Evolutionary conservation across 2,329 filamentous ascomycete genomes (phyloP), one percentile per base, ranked within the genome.

Genomic region (Orbilia ellipsospora): DNA sequence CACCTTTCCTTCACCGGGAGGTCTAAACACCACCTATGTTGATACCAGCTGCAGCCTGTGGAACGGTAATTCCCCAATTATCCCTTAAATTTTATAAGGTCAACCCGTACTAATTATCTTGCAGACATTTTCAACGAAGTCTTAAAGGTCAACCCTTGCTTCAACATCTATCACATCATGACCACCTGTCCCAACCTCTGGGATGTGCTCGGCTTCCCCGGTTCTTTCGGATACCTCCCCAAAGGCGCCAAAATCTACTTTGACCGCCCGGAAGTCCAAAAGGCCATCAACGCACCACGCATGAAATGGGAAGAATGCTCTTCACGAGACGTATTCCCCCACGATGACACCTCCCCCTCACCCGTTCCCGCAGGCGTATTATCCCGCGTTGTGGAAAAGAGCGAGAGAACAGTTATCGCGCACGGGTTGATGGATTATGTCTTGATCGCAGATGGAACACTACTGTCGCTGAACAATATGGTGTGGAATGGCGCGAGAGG

Each of bases 401-500:
- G 90, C 0, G 85, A 90, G 55, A 89, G 90, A 77, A 91, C 92
- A 8, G 86, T 95, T 78, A 88, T 95, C 79, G 90, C 85, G 2
- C 90, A 94, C 79, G 92, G 90, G 8, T 83, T 87, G 56, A 85
- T 90, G 12, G 92, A 93, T 82, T 91, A 86, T 80, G 85, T 91
- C 73, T 85, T 92, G 8, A 84, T 90, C 23, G 84, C 86, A 79
- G 90, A 91, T 80, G 91, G 91, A 15, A 90, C 90, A 0, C 84
- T 94, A 0, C 83, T 92, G 5, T 86, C 87, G 0, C 89, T 94
- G 72, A 91, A 94, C 80, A 93, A 93, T 83, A 92, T 94, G 89
- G 94, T 90, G 0, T 94, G 89, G 88, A 88, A 88, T 69, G 91
- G 91, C 4, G 81, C 85, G 51, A 87, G 90, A 61, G 92, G 92